Conservation (phyloP, 2,329 filamentous ascomycete genomes). For the Furcasterigmium furcatum region DNA sequence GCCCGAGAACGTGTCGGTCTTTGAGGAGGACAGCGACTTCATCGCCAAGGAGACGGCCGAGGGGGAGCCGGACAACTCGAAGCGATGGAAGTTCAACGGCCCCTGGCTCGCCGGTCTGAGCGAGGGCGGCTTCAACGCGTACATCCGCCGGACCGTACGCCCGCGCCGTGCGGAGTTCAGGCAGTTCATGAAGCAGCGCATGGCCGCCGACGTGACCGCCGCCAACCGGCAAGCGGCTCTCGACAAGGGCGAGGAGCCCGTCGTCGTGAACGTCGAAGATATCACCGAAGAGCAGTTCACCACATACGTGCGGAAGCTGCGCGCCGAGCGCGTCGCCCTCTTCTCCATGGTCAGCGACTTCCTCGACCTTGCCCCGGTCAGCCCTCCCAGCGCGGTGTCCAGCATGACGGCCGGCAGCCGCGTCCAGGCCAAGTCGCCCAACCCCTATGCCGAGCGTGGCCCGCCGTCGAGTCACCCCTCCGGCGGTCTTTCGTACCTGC, state of each 20-base stretch:
- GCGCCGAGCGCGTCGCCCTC: slow-evolving; percentile 45
- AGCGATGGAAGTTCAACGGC: slow-evolving; percentile 64
- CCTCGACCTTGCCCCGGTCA: slow-evolving; percentile 57
- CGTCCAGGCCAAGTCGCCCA: slow-evolving; percentile 18
- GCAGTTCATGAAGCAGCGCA: slow-evolving; percentile 44
- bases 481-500: slow-evolving; percentile 59
- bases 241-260: slow-evolving; percentile 29
- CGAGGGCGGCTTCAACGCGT: slow-evolving; percentile 57
- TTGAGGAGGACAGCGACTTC: slow-evolving; percentile 55
- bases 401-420: slow-evolving; percentile 18
- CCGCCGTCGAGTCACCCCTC: slow-evolving; percentile 62
- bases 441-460: slow-evolving; percentile 48
- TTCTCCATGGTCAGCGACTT: slow-evolving; percentile 56
- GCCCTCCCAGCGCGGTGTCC: slow-evolving; percentile 22
- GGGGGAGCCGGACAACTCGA: slow-evolving; percentile 27
- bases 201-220: slow-evolving; percentile 42
- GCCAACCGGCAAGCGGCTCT: slow-evolving; percentile 30
- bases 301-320: slow-evolving; percentile 49
- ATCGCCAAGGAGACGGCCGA: slow-evolving; percentile 34
- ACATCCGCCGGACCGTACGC: slow-evolving; percentile 51
- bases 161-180: slow-evolving; percentile 53
- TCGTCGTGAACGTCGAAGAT: slow-evolving; percentile 25
- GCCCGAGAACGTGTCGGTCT: slow-evolving; percentile 42
- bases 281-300: slow-evolving; percentile 50
- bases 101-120: slow-evolving; percentile 64